Evolutionary conservation across 2,329 filamentous ascomycete species (phyloP).

Genomic region (Penicillium italicum): DNA sequence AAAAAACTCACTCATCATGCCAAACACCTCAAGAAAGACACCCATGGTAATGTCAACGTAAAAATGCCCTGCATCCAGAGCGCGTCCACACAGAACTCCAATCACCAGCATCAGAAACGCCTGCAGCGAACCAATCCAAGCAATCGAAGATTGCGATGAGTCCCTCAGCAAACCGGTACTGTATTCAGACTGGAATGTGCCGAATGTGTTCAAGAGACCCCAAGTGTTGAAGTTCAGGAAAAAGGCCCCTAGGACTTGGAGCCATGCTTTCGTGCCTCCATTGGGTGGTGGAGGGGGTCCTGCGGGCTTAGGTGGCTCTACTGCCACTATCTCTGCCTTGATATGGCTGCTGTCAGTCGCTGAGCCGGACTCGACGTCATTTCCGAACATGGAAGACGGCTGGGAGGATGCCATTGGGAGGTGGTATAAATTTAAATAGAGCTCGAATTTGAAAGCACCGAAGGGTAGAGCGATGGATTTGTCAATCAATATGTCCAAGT

Average conservation of each 20-base stretch:
- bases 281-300: constrained; percentile 9
- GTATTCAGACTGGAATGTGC: constrained; percentile 43
- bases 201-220: constrained; percentile 34
- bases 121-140: constrained; percentile 45
- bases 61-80: constrained; percentile 43
- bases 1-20: background rate
- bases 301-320: background rate
- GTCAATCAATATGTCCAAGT: background rate
- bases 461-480: background rate
- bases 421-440: background rate
- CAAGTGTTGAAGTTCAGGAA: constrained; percentile 32
- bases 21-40: background rate
- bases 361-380: background rate
- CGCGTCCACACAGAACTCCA: constrained; percentile 39
- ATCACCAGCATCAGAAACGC: constrained; percentile 44
- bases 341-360: background rate
- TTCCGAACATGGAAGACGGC: background rate
- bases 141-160: constrained; percentile 34
- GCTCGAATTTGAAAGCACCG: background rate
- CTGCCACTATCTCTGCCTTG: background rate
- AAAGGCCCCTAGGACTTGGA: constrained; percentile 28
- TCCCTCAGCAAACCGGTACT: constrained; percentile 23
- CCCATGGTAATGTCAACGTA: background rate
- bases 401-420: background rate
- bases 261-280: constrained; percentile 27